Conservation (phyloP, 2,329 filamentous ascomycete species). For the Bipolaris bicolor region DNA sequence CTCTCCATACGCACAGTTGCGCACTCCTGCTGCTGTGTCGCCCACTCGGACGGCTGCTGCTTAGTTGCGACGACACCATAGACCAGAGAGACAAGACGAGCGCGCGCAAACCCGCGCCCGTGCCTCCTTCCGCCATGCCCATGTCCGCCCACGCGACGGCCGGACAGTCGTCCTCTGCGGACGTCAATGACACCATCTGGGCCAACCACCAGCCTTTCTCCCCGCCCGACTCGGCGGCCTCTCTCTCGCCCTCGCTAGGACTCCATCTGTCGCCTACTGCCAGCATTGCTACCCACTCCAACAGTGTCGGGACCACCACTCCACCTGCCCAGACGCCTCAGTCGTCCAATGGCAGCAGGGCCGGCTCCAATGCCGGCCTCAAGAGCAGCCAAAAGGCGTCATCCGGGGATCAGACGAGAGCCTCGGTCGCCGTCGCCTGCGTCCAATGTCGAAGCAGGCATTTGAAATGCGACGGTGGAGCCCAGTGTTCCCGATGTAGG, state of each 20-base stretch:
- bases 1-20: slow-evolving; percentile 31
- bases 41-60: slow-evolving; percentile 14
- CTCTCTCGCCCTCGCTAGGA: slow-evolving; percentile 28
- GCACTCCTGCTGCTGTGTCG: slow-evolving; percentile 16
- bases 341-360: slow-evolving; percentile 30
- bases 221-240: slow-evolving; percentile 31
- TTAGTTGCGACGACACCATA: slow-evolving; percentile 2
- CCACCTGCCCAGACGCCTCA: slow-evolving; percentile 42
- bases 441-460: slow-evolving; percentile 60
- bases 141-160: slow-evolving; percentile 34
- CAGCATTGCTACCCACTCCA: slow-evolving; percentile 36
- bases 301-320: slow-evolving; percentile 38
- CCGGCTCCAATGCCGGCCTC: slow-evolving; percentile 23
- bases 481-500: slow-evolving; percentile 57
- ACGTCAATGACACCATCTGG: slow-evolving; percentile 45
- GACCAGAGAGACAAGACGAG: neutral
- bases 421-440: slow-evolving; percentile 55
- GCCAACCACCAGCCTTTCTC: slow-evolving; percentile 33
- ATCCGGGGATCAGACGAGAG: slow-evolving; percentile 30
- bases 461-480: slow-evolving; percentile 60
- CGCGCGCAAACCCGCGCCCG: slow-evolving; percentile 9
- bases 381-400: slow-evolving; percentile 30
- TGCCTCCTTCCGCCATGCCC: slow-evolving; percentile 35
- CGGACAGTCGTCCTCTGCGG: slow-evolving; percentile 35
- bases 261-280: slow-evolving; percentile 40